A percentile compares a stretch with the other conserved stretches of the same genome.
Evolutionary conservation across 805 yeast species (phyloP).

Genomic region (Isabelozyma pseudorhagii): DNA sequence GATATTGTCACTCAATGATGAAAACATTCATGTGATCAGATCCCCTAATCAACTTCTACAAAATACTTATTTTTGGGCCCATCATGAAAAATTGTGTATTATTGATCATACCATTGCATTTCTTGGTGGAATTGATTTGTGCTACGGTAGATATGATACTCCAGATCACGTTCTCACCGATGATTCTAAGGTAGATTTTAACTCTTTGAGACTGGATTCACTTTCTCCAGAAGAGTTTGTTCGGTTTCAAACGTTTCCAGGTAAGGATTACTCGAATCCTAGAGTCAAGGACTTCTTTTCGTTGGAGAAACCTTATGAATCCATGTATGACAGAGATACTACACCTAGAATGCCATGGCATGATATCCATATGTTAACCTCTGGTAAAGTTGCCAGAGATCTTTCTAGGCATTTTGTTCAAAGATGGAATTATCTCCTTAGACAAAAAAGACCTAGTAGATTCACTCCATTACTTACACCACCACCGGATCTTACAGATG

Average conservation of each 20-base stretch:
- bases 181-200: constrained; percentile 47
- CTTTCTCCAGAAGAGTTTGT: constrained; percentile 39
- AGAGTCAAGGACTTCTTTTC: constrained; percentile 82
- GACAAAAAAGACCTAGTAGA: constrained; percentile 94
- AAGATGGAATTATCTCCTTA: constrained; percentile 90
- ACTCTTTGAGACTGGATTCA: constrained; percentile 20
- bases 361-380: constrained; percentile 93
- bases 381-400: constrained; percentile 94
- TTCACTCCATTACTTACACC: constrained; percentile 90
- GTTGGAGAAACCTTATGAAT: constrained; percentile 82
- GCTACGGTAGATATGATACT: constrained; percentile 95
- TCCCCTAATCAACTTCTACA: constrained; percentile 95
- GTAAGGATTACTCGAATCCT: constrained; percentile 96
- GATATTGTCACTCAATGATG: constrained; percentile 71
- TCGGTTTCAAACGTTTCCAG: constrained; percentile 76
- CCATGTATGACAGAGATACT: constrained; percentile 78
- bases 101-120: constrained; percentile 87
- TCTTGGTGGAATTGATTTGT: constrained; percentile 92
- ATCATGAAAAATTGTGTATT: constrained; percentile 88
- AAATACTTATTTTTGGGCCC: constrained; percentile 97
- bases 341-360: constrained; percentile 99
- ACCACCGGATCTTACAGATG: constrained; percentile 79
- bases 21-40: constrained; percentile 83
- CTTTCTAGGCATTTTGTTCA: constrained; percentile 92
- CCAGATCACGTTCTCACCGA: constrained; percentile 91